Percentiles rank a stretch among this genome's conserved stretches.
Conservation (phyloP, 345 rosid genomes). For the Xanthoceras sorbifolium region DNA sequence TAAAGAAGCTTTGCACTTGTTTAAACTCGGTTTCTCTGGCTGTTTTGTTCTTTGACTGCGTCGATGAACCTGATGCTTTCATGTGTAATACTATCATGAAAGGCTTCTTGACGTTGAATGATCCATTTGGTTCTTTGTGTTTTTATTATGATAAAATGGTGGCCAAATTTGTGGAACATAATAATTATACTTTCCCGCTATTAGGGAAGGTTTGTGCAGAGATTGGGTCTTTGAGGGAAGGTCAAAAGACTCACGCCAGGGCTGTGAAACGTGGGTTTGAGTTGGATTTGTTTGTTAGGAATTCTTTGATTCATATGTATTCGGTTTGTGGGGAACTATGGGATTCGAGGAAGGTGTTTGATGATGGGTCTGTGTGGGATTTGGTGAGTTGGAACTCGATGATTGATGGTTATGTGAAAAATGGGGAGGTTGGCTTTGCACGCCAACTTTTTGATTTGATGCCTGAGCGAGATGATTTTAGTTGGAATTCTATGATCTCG, state of each 20-base stretch:
- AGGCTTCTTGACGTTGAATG: constrained; percentile 33
- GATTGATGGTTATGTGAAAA: constrained; percentile 50
- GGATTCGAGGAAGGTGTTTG: constrained; percentile 46
- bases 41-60: constrained; percentile 38
- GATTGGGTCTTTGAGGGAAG: constrained; percentile 44
- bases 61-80: constrained; percentile 59
- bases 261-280: constrained; percentile 39
- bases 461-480: constrained; percentile 49
- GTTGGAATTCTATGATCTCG: constrained; percentile 66
- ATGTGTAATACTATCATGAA: constrained; percentile 59
- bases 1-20: constrained; percentile 59
- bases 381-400: constrained; percentile 60
- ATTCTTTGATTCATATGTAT: constrained; percentile 49
- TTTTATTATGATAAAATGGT: constrained; percentile 60
- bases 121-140: constrained; percentile 43
- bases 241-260: constrained; percentile 39
- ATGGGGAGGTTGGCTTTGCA: constrained; percentile 40
- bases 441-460: constrained; percentile 56
- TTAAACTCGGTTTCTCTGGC: constrained; percentile 42
- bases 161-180: constrained; percentile 43
- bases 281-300: constrained; percentile 48
- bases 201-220: constrained; percentile 49
- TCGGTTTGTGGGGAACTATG: constrained; percentile 36
- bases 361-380: constrained; percentile 41
- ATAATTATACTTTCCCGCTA: constrained; percentile 62